Evolutionary conservation across 2,329 filamentous ascomycete species (phyloP).

Genomic region (Akanthomyces dipterigenus): DNA sequence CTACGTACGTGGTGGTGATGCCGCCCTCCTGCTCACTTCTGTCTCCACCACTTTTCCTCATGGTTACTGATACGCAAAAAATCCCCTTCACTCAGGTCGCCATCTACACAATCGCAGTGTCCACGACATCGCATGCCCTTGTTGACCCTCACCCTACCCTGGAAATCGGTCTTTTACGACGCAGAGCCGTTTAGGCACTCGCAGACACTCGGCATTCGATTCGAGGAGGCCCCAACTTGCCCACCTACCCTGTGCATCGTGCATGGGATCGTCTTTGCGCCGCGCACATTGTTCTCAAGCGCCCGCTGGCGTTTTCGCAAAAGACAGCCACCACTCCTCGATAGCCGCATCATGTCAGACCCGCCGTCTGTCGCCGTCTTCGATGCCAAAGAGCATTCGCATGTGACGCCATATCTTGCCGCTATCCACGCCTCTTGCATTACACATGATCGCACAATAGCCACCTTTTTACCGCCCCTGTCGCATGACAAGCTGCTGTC

Average conservation of each 20-base stretch:
- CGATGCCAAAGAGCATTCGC: slow-evolving; percentile 36
- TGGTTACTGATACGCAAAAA: not conserved
- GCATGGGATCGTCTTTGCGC: not conserved
- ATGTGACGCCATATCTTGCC: slow-evolving; percentile 50
- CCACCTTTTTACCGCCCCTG: slow-evolving; percentile 54
- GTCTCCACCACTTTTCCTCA: not conserved
- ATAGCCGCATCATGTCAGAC: slow-evolving; percentile 21
- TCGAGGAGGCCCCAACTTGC: not conserved
- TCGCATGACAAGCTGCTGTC: slow-evolving; percentile 46
- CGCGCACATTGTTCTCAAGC: not conserved
- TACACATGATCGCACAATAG: slow-evolving; percentile 47
- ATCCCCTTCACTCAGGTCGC: too few relatives aligned
- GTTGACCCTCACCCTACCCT: too few relatives aligned
- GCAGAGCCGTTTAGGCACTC: not conserved
- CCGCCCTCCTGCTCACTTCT: not conserved
- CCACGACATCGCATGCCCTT: not conserved
- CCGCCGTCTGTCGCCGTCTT: slow-evolving; percentile 36
- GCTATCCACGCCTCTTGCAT: slow-evolving; percentile 54
- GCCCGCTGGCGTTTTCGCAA: not conserved
- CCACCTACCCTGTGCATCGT: not conserved
- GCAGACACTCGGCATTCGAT: not conserved
- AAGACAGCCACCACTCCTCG: not conserved
- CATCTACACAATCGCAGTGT: not conserved
- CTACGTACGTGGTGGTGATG: too few relatives aligned
- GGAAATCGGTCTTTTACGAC: too few relatives aligned